phyloP scores from a whole-genome alignment of 164 flowering plant species.

The Liquidambar formosana region DNA sequence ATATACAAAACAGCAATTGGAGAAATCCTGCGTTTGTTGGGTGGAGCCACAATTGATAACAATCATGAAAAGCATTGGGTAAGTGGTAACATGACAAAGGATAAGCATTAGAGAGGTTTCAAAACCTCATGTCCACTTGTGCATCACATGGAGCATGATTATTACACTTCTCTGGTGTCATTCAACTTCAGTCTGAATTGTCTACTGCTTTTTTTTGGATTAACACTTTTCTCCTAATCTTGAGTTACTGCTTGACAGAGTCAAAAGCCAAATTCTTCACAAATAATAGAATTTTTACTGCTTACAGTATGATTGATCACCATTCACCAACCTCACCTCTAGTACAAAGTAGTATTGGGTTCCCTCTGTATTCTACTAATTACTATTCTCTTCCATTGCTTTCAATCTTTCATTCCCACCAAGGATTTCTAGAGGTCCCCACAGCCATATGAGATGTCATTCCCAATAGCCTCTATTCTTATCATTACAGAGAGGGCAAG shows the following conservation, averaged over 20 bases:
- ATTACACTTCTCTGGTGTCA: neutral
- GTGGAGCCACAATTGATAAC: conserved; percentile 10
- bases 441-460: too few species aligned
- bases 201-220: too few species aligned
- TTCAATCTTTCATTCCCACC: too few species aligned
- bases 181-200: neutral
- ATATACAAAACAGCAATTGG: too few species aligned
- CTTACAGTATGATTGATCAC: neutral
- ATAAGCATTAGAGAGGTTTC: neutral
- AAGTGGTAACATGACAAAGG: neutral
- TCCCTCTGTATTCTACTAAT: neutral
- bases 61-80: neutral
- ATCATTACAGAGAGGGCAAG: too few species aligned
- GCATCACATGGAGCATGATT: conserved; percentile 4
- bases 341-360: neutral
- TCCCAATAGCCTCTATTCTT: too few species aligned
- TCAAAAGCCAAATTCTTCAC: too few species aligned
- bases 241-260: too few species aligned
- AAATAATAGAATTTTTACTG: too few species aligned
- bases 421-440: neutral
- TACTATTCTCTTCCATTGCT: neutral
- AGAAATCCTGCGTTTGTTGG: neutral
- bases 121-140: neutral
- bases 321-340: neutral
- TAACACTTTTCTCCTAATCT: too few species aligned